Conservation (phyloP, 441 rosid genomes). For the Populus hybrid region DNA sequence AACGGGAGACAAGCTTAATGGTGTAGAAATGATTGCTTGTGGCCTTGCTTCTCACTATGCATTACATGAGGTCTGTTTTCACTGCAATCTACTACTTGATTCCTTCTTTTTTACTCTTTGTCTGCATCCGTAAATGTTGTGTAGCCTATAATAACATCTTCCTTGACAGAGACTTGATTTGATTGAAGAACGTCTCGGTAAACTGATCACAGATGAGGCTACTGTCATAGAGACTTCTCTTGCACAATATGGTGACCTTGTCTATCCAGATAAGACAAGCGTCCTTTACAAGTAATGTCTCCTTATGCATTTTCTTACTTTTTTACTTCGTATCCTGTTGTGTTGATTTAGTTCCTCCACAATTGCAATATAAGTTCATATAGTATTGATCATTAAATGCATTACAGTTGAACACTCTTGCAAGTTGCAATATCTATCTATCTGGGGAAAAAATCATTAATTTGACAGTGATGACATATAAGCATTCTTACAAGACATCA, state of each 20-base stretch:
- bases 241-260: slow-evolving; percentile 87
- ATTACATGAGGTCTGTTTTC: slow-evolving; percentile 54
- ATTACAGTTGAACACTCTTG: too few relatives aligned
- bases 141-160: slow-evolving; percentile 10
- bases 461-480: not conserved
- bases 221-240: slow-evolving; percentile 66
- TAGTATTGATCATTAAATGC: too few relatives aligned
- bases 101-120: slow-evolving; percentile 19
- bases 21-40: slow-evolving; percentile 84
- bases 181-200: slow-evolving; percentile 82
- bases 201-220: slow-evolving; percentile 81
- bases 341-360: not conserved
- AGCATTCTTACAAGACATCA: not conserved
- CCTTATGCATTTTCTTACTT: not conserved
- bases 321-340: not conserved
- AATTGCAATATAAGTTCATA: too few relatives aligned
- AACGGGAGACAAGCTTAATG: slow-evolving; percentile 83
- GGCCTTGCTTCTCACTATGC: slow-evolving; percentile 89
- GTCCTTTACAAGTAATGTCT: slow-evolving; percentile 53
- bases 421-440: too few relatives aligned
- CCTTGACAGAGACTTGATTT: slow-evolving; percentile 58
- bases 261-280: slow-evolving; percentile 63
- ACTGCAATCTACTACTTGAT: slow-evolving; percentile 11
- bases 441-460: too few relatives aligned
- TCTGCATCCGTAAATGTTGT: not conserved